Evolutionary conservation across 2,329 filamentous ascomycete species (phyloP).

Genomic region (Xylariaceae sp.): DNA sequence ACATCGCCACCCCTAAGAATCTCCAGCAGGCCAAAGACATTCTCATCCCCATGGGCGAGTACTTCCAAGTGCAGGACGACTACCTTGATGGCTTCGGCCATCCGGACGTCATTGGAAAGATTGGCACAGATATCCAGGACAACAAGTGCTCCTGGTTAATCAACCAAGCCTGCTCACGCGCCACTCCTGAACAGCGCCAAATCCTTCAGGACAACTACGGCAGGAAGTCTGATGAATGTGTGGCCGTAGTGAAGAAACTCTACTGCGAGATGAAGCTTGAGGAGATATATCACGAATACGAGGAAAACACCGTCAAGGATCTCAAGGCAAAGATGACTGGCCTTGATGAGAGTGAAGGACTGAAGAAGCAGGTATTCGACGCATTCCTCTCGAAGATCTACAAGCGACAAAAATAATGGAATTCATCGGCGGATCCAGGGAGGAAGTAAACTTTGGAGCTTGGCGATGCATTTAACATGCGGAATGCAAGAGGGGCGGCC

Average conservation of each 20-base stretch:
- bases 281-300: conserved; percentile 78
- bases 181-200: conserved; percentile 78
- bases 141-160: conserved; percentile 99
- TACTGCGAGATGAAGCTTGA: conserved; percentile 83
- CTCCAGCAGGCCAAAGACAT: conserved; percentile 86
- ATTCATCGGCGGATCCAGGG: too few relatives aligned
- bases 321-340: conserved; percentile 68
- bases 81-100: conserved; percentile 97
- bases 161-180: conserved; percentile 83
- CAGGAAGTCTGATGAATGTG: conserved; percentile 76
- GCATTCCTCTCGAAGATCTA: conserved; percentile 94
- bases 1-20: conserved; percentile 80
- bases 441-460: too few relatives aligned
- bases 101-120: conserved; percentile 91
- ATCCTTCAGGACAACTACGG: conserved; percentile 91
- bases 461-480: too few relatives aligned
- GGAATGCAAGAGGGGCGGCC: too few relatives aligned
- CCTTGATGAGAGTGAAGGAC: conserved; percentile 78
- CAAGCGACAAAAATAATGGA: conserved; percentile 82
- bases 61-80: conserved; percentile 99
- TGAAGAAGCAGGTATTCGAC: conserved; percentile 89
- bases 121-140: conserved; percentile 97
- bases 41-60: conserved; percentile 93
- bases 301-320: conserved; percentile 79
- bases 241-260: conserved; percentile 81